Evolutionary conservation across 306 rosid genomes (phyloP).

Genomic region (Castanea crenata): DNA sequence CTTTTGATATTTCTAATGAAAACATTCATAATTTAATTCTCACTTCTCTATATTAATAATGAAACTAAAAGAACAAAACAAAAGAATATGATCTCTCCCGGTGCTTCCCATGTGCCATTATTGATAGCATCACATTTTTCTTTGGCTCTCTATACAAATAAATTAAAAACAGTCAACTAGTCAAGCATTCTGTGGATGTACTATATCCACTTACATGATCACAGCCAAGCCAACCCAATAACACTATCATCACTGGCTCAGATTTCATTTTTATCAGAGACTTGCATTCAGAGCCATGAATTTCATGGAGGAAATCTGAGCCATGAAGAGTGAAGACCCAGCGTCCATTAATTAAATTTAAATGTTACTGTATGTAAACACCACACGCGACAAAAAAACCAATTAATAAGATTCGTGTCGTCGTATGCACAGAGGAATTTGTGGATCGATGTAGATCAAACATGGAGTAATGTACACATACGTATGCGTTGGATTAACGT

Average conservation of each 20-base stretch:
- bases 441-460: background rate
- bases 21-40: too few relatives aligned
- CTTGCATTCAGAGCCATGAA: slow-evolving; percentile 19
- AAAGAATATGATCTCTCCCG: background rate
- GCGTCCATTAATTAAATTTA: slow-evolving; percentile 19
- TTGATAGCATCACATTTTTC: background rate
- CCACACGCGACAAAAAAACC: slow-evolving; percentile 34
- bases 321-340: slow-evolving; percentile 23
- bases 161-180: background rate
- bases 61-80: too few relatives aligned
- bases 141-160: background rate
- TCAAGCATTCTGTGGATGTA: slow-evolving; percentile 5
- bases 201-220: slow-evolving; percentile 17
- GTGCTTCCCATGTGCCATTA: slow-evolving; percentile 13
- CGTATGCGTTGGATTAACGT: background rate
- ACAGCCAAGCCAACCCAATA: slow-evolving; percentile 15
- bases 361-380: slow-evolving; percentile 25
- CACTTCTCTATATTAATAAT: too few relatives aligned
- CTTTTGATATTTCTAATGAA: too few relatives aligned
- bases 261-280: background rate
- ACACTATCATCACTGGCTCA: background rate
- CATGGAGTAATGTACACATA: background rate
- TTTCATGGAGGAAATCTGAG: slow-evolving; percentile 21
- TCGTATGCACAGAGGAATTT: background rate
- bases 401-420: slow-evolving; percentile 21